Evolutionary conservation across 257 asterid species (phyloP).

Genomic region (Echites panduratus): DNA sequence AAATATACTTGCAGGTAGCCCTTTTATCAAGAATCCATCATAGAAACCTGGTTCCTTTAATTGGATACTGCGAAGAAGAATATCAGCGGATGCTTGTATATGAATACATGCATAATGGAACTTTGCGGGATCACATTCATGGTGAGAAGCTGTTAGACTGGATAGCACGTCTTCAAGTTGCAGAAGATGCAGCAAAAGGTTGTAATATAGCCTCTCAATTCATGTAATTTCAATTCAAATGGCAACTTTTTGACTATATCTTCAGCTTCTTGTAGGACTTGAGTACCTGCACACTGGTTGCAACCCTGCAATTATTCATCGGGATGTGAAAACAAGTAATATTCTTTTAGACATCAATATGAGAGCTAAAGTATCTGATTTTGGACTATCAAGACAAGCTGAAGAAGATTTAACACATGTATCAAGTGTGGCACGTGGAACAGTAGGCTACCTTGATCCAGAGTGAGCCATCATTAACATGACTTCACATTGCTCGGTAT

Average conservation of each 20-base stretch:
- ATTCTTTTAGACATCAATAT: constrained; percentile 83
- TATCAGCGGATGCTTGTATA: constrained; percentile 90
- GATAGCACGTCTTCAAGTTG: constrained; percentile 79
- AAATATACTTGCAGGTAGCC: constrained; percentile 64
- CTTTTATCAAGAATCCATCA: constrained; percentile 94
- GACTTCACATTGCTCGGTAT: not conserved
- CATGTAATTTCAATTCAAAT: not conserved
- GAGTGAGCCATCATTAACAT: constrained; percentile 47
- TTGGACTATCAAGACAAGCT: constrained; percentile 95
- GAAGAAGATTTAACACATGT: constrained; percentile 89
- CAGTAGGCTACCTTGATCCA: constrained; percentile 96
- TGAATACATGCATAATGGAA: constrained; percentile 97
- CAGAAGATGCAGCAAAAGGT: constrained; percentile 99
- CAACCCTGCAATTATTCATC: constrained; percentile 92
- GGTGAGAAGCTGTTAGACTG: constrained; percentile 83
- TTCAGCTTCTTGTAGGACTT: constrained; percentile 45
- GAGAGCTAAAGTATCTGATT: constrained; percentile 98
- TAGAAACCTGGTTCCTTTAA: constrained; percentile 89
- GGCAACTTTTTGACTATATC: not conserved
- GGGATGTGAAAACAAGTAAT: constrained; percentile 92
- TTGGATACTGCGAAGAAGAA: constrained; percentile 91
- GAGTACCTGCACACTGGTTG: constrained; percentile 98
- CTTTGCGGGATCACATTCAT: constrained; percentile 80
- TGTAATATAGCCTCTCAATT: constrained; percentile 5
- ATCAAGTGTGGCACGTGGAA: constrained; percentile 96